Evolutionary conservation across 495 filamentous ascomycete genomes (phyloP), one percentile per base, ranked within the genome.

Genomic region (Lasiosphaeria ovina): DNA sequence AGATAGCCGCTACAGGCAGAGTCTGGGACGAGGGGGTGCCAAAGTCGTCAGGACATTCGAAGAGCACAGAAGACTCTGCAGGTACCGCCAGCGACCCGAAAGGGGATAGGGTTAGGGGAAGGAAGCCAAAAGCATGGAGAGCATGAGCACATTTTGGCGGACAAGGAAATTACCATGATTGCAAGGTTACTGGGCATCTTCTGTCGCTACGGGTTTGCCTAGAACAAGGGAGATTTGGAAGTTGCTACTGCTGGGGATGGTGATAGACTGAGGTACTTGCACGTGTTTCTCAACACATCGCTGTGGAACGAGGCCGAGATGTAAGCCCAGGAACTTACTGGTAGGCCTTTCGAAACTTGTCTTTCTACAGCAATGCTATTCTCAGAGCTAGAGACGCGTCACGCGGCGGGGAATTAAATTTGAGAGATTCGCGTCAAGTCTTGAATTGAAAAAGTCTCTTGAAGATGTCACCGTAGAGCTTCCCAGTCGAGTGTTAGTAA

Each of bases 1-100:
- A 55, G 56, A 14, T 55, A 44, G 53, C 53, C 38, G 38, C 38
- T 12, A 40, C 38, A 40, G 38, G 38, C 38, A 40, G 38, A 40
- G 38, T 40, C 38, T 40, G 38, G 38, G 38, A 40, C 38, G 38
- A 40, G 38, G 38, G 38, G 6, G 38, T 40, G 38, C 38, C 38
- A 12, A 40, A 40, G 38, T 40, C 38, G 6, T 12, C 38, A 40
- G 38, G 38, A 40, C 38, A 40, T 6, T 40, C 38, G 38, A 40
- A 40, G 38, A 40, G 38, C 38, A 40, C 38, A 6, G 38, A 40
- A 40, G 12, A 12, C 38, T 40, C 38, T 40, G 38, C 38, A 40
- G 38, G 38, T 12, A 40, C 38, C 38, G 38, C 38, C 38, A 40
- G 38, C 38, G 38, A 40, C 38, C 38, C 38, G 38, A 40, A 40